Conservation (phyloP, 2,329 filamentous ascomycete species). For the Exophiala bonariae region DNA sequence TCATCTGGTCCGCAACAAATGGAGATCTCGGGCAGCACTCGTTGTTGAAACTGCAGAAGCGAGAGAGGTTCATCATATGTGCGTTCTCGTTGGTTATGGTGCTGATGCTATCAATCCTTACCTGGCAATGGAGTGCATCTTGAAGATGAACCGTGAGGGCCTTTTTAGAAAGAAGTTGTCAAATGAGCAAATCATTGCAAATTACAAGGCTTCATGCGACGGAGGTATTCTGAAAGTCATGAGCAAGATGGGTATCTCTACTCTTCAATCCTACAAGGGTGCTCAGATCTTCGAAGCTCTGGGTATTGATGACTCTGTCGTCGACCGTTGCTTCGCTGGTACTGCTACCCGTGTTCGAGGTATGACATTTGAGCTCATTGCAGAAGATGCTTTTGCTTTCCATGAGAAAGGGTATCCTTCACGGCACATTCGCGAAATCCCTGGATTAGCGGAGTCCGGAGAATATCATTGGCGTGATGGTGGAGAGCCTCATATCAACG, state of each 20-base stretch:
- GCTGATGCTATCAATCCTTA: slow-evolving; percentile 94
- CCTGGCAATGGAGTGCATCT: slow-evolving; percentile 90
- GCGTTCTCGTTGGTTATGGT: slow-evolving; percentile 93
- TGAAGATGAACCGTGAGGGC: slow-evolving; percentile 93
- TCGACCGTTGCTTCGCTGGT: slow-evolving; percentile 91
- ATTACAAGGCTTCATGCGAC: slow-evolving; percentile 96
- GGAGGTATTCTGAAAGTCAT: slow-evolving; percentile 98
- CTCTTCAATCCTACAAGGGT: slow-evolving; percentile 93
- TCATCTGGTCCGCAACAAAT: slow-evolving; percentile 92
- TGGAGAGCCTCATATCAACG: slow-evolving; percentile 92
- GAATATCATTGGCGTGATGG: slow-evolving; percentile 99
- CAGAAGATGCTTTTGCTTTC: slow-evolving; percentile 90
- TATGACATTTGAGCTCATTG: slow-evolving; percentile 89
- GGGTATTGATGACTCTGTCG: slow-evolving; percentile 85
- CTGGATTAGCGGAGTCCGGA: slow-evolving; percentile 84
- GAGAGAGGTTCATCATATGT: slow-evolving; percentile 98
- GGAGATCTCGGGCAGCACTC: slow-evolving; percentile 83
- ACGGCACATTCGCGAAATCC: slow-evolving; percentile 71
- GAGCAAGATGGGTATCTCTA: slow-evolving; percentile 99
- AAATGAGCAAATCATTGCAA: slow-evolving; percentile 80
- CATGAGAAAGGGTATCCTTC: slow-evolving; percentile 91
- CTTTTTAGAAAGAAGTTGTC: slow-evolving; percentile 86
- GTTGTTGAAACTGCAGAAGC: slow-evolving; percentile 92
- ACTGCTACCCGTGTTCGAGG: slow-evolving; percentile 93
- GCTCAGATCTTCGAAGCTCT: slow-evolving; percentile 97